Evolutionary conservation across 2,329 filamentous ascomycete species (phyloP), one percentile per base, ranked within the genome.

Genomic region (Alternaria atra): DNA sequence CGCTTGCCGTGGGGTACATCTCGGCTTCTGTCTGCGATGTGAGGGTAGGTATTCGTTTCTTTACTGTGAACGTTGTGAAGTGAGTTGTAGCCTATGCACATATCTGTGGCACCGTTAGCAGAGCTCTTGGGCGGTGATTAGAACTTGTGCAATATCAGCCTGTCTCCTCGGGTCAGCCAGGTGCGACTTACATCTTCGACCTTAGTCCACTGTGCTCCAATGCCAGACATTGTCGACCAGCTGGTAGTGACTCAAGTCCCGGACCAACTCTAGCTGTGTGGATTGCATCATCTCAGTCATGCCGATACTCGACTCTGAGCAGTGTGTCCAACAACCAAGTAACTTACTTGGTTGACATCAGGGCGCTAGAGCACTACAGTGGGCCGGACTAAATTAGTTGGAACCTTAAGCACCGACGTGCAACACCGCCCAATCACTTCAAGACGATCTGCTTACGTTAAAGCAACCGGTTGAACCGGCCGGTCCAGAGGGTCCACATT

Each of bases 221-320:
- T 92, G 90, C 82, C 90, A 90, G n/a, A 91, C 89, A 55, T 89
- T 85, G 63, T 91, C 84, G 6, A 90, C 86, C 42, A 92, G 83
- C 30, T 86, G 80, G 51, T 87, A 85, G 58, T 87, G 84, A 2
- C 84, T 85, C 5, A 85, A 63, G 39, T 76, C 73, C 23, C 73
- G 65, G 4, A 77, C 69, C 66, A 77, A 69, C 40, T 78, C 75
- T 6, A 77, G 60, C 58, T 77, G 74, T 9, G 76, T 73, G 2
- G 73, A 76, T 43, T 73, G 74, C 72, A 74, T 79, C 67, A 75
- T 56, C 35, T 74, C 73, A 9, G 73, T 77, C 71, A 75, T 74
- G 8, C 73, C 73, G 54, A 76, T 72, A 48, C 73, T 77, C 51
- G n/a, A n/a, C n/a, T n/a, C n/a, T n/a, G n/a, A n/a, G n/a, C n/a